Conservation (phyloP, 768 basidiomycete genomes). For the Coprinopsis cinerea region DNA sequence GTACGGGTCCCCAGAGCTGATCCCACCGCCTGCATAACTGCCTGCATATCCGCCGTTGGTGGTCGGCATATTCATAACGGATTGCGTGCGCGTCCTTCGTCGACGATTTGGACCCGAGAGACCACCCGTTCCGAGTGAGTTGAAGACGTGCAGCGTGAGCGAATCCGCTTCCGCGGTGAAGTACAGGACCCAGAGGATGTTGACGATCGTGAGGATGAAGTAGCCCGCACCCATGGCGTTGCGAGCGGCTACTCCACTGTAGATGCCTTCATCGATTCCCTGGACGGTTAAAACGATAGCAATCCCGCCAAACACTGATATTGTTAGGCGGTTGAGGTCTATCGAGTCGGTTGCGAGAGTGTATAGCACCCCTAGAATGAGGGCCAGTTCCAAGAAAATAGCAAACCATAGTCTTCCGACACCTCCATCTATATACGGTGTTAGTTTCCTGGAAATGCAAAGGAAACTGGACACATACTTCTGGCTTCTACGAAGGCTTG, state of each 20-base stretch:
- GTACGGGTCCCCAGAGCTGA: constrained; percentile 64
- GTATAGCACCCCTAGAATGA: constrained; percentile 68
- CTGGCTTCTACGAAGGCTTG: constrained; percentile 60
- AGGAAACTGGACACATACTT: constrained; percentile 27
- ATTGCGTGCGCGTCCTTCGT: constrained; percentile 60
- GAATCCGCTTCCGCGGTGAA: constrained; percentile 97
- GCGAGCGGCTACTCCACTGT: constrained; percentile 41
- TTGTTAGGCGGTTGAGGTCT: constrained; percentile 88
- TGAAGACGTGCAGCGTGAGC: constrained; percentile 77
- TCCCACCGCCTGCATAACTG: constrained; percentile 63
- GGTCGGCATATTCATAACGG: constrained; percentile 53
- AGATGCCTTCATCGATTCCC: constrained; percentile 67
- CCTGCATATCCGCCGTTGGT: constrained; percentile 55
- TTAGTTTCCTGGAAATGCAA: constrained; percentile 1
- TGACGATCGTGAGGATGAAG: constrained; percentile 85
- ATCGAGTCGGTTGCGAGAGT: constrained; percentile 85
- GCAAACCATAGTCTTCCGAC: constrained; percentile 79
- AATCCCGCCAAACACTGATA: constrained; percentile 82
- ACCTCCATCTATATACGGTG: constrained; percentile 28
- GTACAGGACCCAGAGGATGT: constrained; percentile 95
- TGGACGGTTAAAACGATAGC: constrained; percentile 83
- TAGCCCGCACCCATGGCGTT: constrained; percentile 91
- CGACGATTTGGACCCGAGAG: constrained; percentile 77
- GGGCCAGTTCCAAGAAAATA: constrained; percentile 69
- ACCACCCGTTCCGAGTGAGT: constrained; percentile 80